These are phyloP conservation scores for Mrakia hoshinonis DNA, from an alignment of 768 basidiomycete genomes.

Conservation along the genomic window DNA sequence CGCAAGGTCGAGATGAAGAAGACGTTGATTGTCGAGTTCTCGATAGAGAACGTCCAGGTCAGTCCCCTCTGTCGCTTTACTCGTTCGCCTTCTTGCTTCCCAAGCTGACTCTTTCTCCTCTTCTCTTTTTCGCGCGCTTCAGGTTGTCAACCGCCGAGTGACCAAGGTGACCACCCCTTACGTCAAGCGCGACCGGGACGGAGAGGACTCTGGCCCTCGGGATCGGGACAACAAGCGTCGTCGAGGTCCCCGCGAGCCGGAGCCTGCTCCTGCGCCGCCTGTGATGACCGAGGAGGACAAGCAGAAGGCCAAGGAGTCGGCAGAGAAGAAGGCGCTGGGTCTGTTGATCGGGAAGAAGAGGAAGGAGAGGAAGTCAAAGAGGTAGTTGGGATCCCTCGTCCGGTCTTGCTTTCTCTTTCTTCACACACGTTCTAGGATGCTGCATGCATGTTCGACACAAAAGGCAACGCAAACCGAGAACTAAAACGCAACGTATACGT, in stretches of 20 bases:
- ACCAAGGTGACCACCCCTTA: too few species aligned
- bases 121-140: neutral
- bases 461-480: too few species aligned
- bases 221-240: neutral
- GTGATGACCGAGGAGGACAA: constrained; percentile 20
- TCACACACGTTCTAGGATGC: too few species aligned
- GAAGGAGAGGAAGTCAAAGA: constrained; percentile 51
- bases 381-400: neutral
- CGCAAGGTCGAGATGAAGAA: constrained; percentile 40
- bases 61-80: constrained; percentile 19
- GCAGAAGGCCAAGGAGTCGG: constrained; percentile 5
- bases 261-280: constrained; percentile 43
- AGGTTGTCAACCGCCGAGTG: too few species aligned
- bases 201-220: neutral
- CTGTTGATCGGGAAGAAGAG: constrained; percentile 72
- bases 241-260: constrained; percentile 53
- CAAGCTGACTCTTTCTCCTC: too few species aligned
- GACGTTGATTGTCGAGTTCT: constrained; percentile 83
- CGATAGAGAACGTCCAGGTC: constrained; percentile 83
- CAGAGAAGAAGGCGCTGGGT: constrained; percentile 46
- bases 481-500: too few species aligned
- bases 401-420: too few species aligned
- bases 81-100: neutral
- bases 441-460: constrained; percentile 31
- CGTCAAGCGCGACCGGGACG: too few species aligned